A percentile compares a stretch with the other conserved stretches of the same genome.
These are phyloP conservation scores for Fraxinus greggii DNA, from an alignment of 305 asterid species.

Conservation along the genomic window DNA sequence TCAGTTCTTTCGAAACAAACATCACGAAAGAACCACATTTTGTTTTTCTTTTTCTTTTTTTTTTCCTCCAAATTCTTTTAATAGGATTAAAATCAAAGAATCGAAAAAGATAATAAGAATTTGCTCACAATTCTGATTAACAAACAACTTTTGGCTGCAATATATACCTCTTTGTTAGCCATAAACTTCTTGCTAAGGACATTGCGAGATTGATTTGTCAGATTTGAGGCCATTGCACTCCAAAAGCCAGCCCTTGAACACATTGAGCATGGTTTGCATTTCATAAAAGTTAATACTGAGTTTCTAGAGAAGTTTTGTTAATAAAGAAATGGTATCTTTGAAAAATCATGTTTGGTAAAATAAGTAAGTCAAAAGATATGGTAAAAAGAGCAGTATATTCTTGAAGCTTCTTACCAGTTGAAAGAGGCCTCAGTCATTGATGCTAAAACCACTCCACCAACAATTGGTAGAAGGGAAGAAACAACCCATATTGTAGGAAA, in stretches of 20 bases:
- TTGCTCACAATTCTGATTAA: not conserved
- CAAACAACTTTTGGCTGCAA: not conserved
- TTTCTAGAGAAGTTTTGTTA: not conserved
- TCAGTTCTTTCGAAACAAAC: not conserved
- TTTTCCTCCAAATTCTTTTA: not conserved
- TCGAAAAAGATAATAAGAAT: not conserved
- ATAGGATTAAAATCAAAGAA: not conserved
- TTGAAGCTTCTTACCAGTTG: slow-evolving; percentile 53
- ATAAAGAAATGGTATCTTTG: not conserved
- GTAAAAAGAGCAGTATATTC: slow-evolving; percentile 6
- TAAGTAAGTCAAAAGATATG: slow-evolving; percentile 5
- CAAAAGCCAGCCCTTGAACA: slow-evolving; percentile 84
- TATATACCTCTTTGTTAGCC: slow-evolving; percentile 86
- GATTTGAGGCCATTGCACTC: slow-evolving; percentile 99
- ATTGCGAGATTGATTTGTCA: slow-evolving; percentile 92
- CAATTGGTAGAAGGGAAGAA: slow-evolving; percentile 80
- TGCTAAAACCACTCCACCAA: slow-evolving; percentile 91
- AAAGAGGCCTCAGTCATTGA: slow-evolving; percentile 89
- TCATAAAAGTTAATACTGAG: not conserved
- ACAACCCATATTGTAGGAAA: slow-evolving; percentile 78
- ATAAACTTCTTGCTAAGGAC: slow-evolving; percentile 93
- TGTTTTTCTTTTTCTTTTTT: no score
- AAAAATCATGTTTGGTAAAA: not conserved
- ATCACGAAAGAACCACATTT: not conserved
- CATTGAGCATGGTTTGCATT: not conserved